phyloP scores from a whole-genome alignment of 305 asterid genomes.

The Ilex paraguariensis region DNA sequence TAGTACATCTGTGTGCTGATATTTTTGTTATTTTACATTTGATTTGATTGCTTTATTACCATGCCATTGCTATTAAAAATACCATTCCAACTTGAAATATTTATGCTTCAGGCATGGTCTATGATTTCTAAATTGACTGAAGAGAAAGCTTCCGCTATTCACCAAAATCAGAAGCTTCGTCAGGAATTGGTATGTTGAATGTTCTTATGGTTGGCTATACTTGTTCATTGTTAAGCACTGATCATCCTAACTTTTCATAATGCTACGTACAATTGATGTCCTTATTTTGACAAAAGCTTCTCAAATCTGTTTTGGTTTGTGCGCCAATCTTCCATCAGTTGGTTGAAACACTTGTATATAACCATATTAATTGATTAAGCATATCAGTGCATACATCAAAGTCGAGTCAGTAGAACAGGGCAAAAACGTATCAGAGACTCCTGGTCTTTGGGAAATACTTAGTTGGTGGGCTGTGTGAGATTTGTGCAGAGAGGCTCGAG shows the following conservation, averaged over 20 bases:
- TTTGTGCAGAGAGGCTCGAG: background rate
- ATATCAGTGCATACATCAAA: too few relatives aligned
- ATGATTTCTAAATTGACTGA: conserved; percentile 56
- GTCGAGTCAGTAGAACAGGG: too few relatives aligned
- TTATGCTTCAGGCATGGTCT: conserved; percentile 41
- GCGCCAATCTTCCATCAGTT: background rate
- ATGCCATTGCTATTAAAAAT: background rate
- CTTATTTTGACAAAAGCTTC: too few relatives aligned
- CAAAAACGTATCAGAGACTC: too few relatives aligned
- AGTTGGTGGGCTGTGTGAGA: background rate
- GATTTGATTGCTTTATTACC: background rate
- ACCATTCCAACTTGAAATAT: background rate
- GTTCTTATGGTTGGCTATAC: background rate
- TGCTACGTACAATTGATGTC: background rate
- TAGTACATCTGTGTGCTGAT: too few relatives aligned
- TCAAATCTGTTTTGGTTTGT: background rate
- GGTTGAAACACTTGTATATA: background rate
- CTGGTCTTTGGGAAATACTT: too few relatives aligned
- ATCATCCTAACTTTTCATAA: background rate
- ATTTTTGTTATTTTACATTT: background rate
- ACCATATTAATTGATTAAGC: background rate
- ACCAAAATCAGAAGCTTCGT: conserved; percentile 58
- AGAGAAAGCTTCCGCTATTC: conserved; percentile 56
- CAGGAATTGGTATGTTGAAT: conserved; percentile 58
- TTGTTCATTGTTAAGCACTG: background rate